These are phyloP conservation scores for Fusarium redolens DNA, from an alignment of 2,329 filamentous ascomycete species.

Conservation along the genomic window DNA sequence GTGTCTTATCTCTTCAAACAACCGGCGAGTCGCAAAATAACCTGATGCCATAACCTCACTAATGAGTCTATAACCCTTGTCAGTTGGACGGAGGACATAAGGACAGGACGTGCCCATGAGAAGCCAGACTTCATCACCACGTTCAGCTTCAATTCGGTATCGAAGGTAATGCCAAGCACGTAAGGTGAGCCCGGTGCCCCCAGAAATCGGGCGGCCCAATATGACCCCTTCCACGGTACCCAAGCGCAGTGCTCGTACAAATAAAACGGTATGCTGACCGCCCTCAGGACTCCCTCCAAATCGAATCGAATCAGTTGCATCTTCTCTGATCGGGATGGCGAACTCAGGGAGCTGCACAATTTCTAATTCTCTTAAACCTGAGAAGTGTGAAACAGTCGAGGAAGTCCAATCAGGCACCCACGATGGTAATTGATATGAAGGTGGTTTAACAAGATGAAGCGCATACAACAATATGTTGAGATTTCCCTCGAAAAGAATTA, in stretches of 20 bases:
- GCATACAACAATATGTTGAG: neutral
- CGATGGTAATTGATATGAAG: neutral
- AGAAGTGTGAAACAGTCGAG: neutral
- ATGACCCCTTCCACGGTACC: neutral
- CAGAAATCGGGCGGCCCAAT: neutral
- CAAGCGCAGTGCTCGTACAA: neutral
- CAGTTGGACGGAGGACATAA: neutral
- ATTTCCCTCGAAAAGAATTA: neutral
- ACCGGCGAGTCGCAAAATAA: too few relatives aligned
- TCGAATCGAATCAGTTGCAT: neutral
- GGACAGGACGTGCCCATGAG: neutral
- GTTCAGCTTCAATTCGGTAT: neutral
- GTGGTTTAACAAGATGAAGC: neutral
- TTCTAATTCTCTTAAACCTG: neutral
- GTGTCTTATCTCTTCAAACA: neutral
- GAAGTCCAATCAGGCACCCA: neutral
- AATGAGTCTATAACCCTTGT: neutral
- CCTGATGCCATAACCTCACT: neutral
- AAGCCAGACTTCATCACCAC: neutral
- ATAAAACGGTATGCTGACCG: neutral
- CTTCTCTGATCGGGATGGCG: neutral
- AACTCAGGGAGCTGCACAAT: neutral
- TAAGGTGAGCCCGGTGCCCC: neutral
- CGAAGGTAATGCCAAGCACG: accelerated
- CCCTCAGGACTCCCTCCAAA: neutral